These are phyloP conservation scores for Paspalum vaginatum DNA, from an alignment of 176 grass and related monocot species.

Conservation along the genomic window DNA sequence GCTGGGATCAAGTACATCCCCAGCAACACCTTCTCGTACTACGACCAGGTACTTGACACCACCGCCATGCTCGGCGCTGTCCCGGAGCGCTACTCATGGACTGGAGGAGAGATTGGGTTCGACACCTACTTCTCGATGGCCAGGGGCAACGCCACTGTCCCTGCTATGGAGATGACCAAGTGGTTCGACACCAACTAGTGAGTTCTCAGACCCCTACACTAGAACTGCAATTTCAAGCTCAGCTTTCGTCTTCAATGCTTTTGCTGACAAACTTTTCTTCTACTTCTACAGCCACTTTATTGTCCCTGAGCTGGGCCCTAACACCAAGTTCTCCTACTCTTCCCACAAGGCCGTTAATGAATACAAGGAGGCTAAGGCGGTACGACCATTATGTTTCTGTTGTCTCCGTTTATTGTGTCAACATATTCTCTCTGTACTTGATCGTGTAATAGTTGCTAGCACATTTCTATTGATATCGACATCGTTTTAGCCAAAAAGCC, in stretches of 20 bases:
- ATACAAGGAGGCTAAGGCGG: slow-evolving; percentile 91
- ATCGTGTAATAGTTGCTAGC: not conserved
- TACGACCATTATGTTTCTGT: slow-evolving; percentile 28
- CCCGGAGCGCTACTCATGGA: slow-evolving; percentile 81
- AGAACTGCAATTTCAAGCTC: not conserved
- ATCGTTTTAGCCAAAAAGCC: not conserved
- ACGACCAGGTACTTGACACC: slow-evolving; percentile 91
- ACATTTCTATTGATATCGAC: not conserved
- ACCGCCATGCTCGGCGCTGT: slow-evolving; percentile 86
- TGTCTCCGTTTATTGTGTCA: not conserved
- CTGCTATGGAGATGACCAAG: slow-evolving; percentile 99
- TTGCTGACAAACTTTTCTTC: slow-evolving; percentile 7
- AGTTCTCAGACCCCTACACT: slow-evolving; percentile 4
- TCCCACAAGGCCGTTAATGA: slow-evolving; percentile 89
- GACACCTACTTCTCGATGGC: slow-evolving; percentile 96
- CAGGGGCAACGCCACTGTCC: slow-evolving; percentile 89
- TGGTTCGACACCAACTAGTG: slow-evolving; percentile 99
- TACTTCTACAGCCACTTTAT: slow-evolving; percentile 76
- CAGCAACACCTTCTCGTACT: slow-evolving; percentile 94
- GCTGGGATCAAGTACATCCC: slow-evolving; percentile 97
- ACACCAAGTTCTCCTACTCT: slow-evolving; percentile 79
- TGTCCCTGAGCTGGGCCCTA: slow-evolving; percentile 81
- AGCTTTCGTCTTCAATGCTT: not conserved
- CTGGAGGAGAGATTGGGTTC: slow-evolving; percentile 75
- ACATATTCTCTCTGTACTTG: not conserved